Evolutionary conservation across 805 yeast species (phyloP).

Genomic region (Saturnispora mendoncae): DNA sequence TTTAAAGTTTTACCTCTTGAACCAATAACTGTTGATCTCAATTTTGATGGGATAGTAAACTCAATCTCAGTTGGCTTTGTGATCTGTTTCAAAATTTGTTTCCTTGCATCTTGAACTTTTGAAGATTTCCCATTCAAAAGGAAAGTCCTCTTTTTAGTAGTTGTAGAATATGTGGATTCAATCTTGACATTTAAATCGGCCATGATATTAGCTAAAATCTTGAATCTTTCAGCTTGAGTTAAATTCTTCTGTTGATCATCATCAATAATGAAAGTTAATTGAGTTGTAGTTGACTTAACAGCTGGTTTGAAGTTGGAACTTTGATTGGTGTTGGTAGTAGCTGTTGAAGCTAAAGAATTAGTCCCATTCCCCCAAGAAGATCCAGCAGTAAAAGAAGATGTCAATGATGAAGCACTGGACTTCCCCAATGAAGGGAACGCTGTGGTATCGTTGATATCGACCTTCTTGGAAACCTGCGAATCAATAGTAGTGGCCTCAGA

Average conservation of each 20-base stretch:
- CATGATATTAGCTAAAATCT: slow-evolving; percentile 56
- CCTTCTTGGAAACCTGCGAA: slow-evolving; percentile 7
- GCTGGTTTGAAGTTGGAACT: slow-evolving; percentile 29
- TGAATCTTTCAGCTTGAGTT: slow-evolving; percentile 56
- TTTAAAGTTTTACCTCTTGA: slow-evolving; percentile 74
- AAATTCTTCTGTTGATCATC: slow-evolving; percentile 59
- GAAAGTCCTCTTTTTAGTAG: slow-evolving; percentile 71
- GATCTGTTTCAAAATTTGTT: slow-evolving; percentile 65
- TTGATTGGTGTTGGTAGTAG: slow-evolving; percentile 17
- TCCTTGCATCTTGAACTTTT: slow-evolving; percentile 59
- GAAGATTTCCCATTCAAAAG: slow-evolving; percentile 67
- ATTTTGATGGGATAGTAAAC: slow-evolving; percentile 64
- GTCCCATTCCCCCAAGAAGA: slow-evolving; percentile 14
- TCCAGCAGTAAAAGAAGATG: slow-evolving; percentile 1
- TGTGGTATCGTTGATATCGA: slow-evolving; percentile 38
- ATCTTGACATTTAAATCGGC: slow-evolving; percentile 53
- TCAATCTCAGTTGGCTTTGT: slow-evolving; percentile 60
- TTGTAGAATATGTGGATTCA: slow-evolving; percentile 74
- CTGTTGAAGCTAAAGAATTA: slow-evolving; percentile 13
- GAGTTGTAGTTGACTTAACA: slow-evolving; percentile 51
- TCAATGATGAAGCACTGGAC: slow-evolving; percentile 32
- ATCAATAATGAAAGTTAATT: slow-evolving; percentile 72
- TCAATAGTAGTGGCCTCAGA: slow-evolving; percentile 6
- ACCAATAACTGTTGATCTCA: slow-evolving; percentile 78
- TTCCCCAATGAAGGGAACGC: slow-evolving; percentile 63